phyloP scores from a whole-genome alignment of 202 grass and related monocot genomes.

The Saccharum hybrid region DNA sequence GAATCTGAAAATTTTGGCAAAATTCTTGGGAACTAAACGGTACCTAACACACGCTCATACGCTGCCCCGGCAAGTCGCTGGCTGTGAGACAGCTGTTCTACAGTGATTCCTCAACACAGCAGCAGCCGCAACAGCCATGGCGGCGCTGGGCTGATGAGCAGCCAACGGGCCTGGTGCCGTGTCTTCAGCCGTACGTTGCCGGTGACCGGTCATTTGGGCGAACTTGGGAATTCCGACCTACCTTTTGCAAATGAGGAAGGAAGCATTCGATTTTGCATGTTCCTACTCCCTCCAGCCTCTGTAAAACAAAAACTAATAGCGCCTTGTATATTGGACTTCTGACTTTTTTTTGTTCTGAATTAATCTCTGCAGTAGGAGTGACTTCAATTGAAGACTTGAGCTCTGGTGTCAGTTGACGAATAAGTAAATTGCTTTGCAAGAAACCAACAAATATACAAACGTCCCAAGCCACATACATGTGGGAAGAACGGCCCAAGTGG shows the following conservation, averaged over 20 bases:
- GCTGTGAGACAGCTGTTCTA: no score
- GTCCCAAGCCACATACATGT: neutral
- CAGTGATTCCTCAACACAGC: no score
- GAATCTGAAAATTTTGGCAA: no score
- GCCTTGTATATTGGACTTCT: neutral
- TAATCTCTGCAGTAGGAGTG: neutral
- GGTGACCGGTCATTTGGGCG: neutral
- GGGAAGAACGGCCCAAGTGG: neutral
- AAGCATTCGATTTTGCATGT: neutral
- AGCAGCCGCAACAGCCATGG: no score
- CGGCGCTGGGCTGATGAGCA: no score
- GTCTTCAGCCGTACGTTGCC: neutral
- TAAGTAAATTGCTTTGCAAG: neutral
- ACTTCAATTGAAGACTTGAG: neutral
- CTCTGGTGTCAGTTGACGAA: neutral
- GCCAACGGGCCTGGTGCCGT: neutral
- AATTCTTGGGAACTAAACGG: no score
- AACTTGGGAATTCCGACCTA: neutral
- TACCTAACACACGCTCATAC: constrained; percentile 34
- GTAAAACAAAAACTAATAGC: neutral
- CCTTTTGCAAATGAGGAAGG: neutral
- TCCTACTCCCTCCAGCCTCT: neutral
- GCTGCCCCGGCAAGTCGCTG: constrained; percentile 5
- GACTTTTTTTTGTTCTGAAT: neutral
- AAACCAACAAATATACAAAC: neutral